Percentiles rank a stretch among this genome's conserved stretches.
Evolutionary conservation across 1,284 basidiomycete species (phyloP).

Genomic region (Naganishia sp.): DNA sequence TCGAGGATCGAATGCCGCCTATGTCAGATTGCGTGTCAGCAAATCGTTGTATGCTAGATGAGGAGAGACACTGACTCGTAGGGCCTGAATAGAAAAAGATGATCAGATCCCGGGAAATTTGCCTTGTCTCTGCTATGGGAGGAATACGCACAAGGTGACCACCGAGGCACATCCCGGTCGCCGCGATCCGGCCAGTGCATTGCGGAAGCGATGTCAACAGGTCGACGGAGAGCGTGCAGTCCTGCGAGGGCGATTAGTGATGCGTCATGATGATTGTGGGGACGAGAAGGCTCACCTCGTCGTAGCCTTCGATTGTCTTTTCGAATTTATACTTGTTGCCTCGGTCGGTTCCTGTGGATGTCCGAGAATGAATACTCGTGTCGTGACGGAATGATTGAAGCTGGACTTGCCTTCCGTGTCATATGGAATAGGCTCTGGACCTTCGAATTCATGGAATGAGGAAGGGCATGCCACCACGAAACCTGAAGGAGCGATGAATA

Average conservation of each 20-base stretch:
- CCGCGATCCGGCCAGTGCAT: constrained; percentile 84
- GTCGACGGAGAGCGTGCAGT: constrained; percentile 73
- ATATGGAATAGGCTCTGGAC: constrained; percentile 80
- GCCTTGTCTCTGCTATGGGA: neutral
- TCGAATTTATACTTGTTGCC: constrained; percentile 91
- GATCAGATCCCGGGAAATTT: constrained; percentile 2
- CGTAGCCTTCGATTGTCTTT: constrained; percentile 77
- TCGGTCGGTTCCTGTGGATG: constrained; percentile 68
- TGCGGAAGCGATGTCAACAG: constrained; percentile 69
- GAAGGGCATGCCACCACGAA: constrained; percentile 50
- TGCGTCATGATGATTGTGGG: neutral
- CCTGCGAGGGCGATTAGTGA: constrained; percentile 56
- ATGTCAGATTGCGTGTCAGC: neutral
- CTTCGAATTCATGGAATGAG: constrained; percentile 83
- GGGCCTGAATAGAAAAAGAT: constrained; percentile 52
- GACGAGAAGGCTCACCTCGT: constrained; percentile 63
- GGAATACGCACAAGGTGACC: constrained; percentile 59
- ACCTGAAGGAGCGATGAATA: constrained; percentile 21
- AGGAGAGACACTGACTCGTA: constrained; percentile 58
- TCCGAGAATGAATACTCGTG: constrained; percentile 36
- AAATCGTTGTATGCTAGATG: neutral
- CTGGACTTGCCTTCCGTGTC: constrained; percentile 67
- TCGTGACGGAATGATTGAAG: neutral
- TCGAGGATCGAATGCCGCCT: constrained; percentile 82
- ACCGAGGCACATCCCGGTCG: constrained; percentile 57